These are phyloP conservation scores for Acacia melanoxylon DNA, from an alignment of 306 rosid species.

Conservation along the genomic window DNA sequence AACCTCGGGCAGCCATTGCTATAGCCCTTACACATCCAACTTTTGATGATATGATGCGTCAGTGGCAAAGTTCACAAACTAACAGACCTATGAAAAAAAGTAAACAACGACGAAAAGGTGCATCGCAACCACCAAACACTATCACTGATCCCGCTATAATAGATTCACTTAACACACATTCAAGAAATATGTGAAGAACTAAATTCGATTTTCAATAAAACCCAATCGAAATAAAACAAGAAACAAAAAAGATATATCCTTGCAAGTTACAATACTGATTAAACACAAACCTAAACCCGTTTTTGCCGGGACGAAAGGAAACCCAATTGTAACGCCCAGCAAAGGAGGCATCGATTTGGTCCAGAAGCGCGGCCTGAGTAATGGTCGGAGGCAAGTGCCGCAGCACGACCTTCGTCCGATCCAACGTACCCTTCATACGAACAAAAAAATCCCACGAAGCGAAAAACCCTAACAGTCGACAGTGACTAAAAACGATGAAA, in stretches of 20 bases:
- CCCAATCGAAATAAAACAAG: not conserved
- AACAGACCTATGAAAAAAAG: not conserved
- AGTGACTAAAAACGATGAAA: conserved; percentile 1
- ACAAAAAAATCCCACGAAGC: not conserved
- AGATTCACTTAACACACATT: not conserved
- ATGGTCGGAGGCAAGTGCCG: conserved; percentile 77
- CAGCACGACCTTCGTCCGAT: conserved; percentile 79
- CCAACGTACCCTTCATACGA: conserved; percentile 50
- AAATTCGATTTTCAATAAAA: not conserved
- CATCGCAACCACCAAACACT: not conserved
- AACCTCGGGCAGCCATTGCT: not conserved
- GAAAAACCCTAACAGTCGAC: conserved; percentile 38
- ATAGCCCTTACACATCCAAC: not conserved
- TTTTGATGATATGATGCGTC: not conserved
- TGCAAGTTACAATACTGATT: not conserved
- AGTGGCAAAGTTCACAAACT: not conserved
- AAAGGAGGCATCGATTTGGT: conserved; percentile 53
- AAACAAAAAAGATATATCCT: not conserved
- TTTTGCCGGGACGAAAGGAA: conserved; percentile 57
- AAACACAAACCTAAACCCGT: conserved; percentile 33
- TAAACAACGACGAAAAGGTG: not conserved
- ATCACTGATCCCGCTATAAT: not conserved
- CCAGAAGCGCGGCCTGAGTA: conserved; percentile 46
- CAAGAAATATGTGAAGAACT: not conserved
- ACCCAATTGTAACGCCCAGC: conserved; percentile 69